Evolutionary conservation across 257 asterid genomes (phyloP).

Genomic region (Fraxinus cuspidata): DNA sequence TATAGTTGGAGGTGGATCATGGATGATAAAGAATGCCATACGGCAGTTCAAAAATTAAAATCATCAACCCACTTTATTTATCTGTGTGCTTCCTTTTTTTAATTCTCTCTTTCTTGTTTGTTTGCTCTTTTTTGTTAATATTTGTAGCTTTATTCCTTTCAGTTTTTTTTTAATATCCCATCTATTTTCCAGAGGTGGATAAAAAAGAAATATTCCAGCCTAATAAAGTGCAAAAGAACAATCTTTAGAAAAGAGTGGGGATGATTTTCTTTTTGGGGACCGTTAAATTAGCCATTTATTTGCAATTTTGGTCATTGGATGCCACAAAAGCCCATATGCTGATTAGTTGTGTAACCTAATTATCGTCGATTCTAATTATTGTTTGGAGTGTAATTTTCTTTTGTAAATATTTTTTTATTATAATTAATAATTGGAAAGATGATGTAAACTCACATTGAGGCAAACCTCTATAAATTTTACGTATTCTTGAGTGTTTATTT

Average conservation of each 20-base stretch:
- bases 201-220: slow-evolving; percentile 24
- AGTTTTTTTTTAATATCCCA: slow-evolving; percentile 20
- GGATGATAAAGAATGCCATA: slow-evolving; percentile 35
- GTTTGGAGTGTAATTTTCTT: too few relatives aligned
- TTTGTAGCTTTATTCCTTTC: slow-evolving; percentile 51
- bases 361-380: too few relatives aligned
- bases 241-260: slow-evolving; percentile 39
- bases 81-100: slow-evolving; percentile 24
- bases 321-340: slow-evolving; percentile 21
- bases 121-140: slow-evolving; percentile 39
- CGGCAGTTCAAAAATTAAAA: not conserved
- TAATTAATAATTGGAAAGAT: too few relatives aligned
- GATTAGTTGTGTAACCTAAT: too few relatives aligned
- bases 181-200: slow-evolving; percentile 33
- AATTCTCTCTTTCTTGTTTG: slow-evolving; percentile 35
- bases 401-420: too few relatives aligned
- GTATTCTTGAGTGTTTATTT: too few relatives aligned
- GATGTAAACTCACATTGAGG: too few relatives aligned
- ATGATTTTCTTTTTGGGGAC: not conserved
- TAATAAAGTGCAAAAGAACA: slow-evolving; percentile 43
- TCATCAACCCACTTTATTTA: slow-evolving; percentile 28
- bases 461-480: too few relatives aligned
- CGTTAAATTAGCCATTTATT: not conserved
- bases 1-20: not conserved
- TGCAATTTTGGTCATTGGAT: slow-evolving; percentile 22